Conservation (phyloP, 805 yeast genomes). For the Saccharomyces jurei region DNA sequence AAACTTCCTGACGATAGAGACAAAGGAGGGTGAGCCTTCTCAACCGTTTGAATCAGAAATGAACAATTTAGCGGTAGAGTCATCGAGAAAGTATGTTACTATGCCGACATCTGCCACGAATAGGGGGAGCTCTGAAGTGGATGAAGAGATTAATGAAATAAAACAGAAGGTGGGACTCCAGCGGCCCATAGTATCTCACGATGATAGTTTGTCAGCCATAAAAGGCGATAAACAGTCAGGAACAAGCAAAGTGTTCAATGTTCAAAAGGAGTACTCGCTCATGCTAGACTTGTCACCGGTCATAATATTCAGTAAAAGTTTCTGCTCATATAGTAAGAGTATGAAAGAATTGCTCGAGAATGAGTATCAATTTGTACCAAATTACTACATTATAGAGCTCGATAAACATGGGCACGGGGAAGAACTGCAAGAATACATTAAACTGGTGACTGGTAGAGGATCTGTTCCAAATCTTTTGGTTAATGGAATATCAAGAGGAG, state of each 20-base stretch:
- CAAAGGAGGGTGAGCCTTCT: background rate
- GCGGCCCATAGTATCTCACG: background rate
- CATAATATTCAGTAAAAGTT: conserved; percentile 46
- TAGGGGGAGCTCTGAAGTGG: background rate
- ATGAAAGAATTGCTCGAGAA: conserved; percentile 54
- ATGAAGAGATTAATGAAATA: background rate
- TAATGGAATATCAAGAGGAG: conserved; percentile 73
- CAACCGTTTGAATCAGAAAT: background rate
- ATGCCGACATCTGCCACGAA: background rate
- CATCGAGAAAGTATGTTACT: background rate
- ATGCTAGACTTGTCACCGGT: conserved; percentile 61
- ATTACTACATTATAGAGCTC: conserved; percentile 67
- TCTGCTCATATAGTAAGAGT: conserved; percentile 69
- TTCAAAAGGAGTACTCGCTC: conserved; percentile 45
- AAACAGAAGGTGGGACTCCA: background rate
- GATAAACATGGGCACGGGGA: conserved; percentile 74
- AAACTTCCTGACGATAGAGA: conserved; percentile 1
- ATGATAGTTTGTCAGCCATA: background rate
- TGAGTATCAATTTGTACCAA: conserved; percentile 64
- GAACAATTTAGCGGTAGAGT: background rate
- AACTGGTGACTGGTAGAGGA: conserved; percentile 58
- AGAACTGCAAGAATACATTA: conserved; percentile 67
- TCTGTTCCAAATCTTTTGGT: conserved; percentile 90
- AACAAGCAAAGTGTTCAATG: conserved; percentile 32
- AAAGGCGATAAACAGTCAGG: background rate